These are phyloP conservation scores for Leccinum subgranulosum DNA, from an alignment of 768 basidiomycete genomes.

Conservation along the genomic window DNA sequence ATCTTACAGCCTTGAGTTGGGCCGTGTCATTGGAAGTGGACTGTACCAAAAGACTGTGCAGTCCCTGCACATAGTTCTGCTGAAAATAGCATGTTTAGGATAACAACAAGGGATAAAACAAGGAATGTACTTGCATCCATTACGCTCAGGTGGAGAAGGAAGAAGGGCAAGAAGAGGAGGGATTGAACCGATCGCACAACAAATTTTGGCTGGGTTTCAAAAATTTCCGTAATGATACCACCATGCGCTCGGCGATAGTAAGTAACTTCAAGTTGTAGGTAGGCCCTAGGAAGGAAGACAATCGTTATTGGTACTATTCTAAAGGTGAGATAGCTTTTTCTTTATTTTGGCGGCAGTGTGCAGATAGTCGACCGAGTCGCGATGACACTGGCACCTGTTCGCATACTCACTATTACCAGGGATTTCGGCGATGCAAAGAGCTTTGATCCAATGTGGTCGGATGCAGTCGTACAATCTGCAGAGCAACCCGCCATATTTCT, in stretches of 20 bases:
- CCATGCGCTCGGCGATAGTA: not conserved
- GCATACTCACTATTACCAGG: not conserved
- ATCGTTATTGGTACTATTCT: too few relatives aligned
- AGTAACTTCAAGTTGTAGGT: too few relatives aligned
- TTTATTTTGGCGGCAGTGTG: too few relatives aligned
- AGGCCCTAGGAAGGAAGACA: too few relatives aligned
- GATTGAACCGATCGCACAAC: constrained; percentile 23
- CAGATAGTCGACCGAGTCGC: too few relatives aligned
- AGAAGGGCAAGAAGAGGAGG: constrained; percentile 28
- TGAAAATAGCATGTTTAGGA: constrained; percentile 27
- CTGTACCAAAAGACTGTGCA: constrained; percentile 84
- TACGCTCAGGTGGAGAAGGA: constrained; percentile 12
- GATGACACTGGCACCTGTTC: not conserved
- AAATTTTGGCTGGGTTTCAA: constrained; percentile 62
- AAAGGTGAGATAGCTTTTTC: too few relatives aligned
- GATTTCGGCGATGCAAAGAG: not conserved
- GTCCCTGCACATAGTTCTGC: constrained; percentile 71
- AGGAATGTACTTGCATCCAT: constrained; percentile 30
- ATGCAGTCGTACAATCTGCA: not conserved
- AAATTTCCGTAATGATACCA: constrained; percentile 15
- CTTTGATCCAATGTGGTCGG: not conserved
- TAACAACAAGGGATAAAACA: not conserved
- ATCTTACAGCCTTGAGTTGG: constrained; percentile 81
- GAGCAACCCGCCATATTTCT: not conserved
- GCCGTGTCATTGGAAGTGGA: constrained; percentile 81